Conservation (phyloP, 441 rosid species). For the Corymbia citriodora region DNA sequence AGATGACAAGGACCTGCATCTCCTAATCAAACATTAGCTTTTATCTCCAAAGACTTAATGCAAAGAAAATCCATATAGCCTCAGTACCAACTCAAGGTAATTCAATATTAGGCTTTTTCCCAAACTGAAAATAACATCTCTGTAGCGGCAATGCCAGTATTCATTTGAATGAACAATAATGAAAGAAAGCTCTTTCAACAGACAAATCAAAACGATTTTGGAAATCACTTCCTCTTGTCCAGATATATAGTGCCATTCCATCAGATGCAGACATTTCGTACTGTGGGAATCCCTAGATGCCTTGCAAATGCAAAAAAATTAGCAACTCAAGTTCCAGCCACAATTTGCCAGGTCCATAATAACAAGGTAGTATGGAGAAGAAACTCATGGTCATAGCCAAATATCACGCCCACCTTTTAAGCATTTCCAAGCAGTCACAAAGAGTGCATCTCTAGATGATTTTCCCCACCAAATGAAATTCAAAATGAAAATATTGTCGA, state of each 20-base stretch:
- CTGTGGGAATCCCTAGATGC: background rate
- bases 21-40: background rate
- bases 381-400: background rate
- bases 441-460: background rate
- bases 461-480: background rate
- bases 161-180: background rate
- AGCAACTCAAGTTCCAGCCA: background rate
- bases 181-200: background rate
- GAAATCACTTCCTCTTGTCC: background rate
- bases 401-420: background rate
- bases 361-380: background rate
- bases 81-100: background rate
- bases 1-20: background rate
- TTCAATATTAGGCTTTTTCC: background rate
- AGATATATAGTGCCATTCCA: background rate
- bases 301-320: background rate
- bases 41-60: background rate
- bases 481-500: background rate
- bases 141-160: background rate
- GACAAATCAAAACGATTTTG: background rate
- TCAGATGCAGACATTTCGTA: constrained; percentile 17
- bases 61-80: background rate
- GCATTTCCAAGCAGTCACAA: background rate
- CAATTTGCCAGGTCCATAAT: background rate
- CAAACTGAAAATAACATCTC: background rate